A percentile compares a stretch with the other conserved stretches of the same genome.
Evolutionary conservation across 2,329 filamentous ascomycete species (phyloP).

Genomic region (Colletotrichum nymphaeae): DNA sequence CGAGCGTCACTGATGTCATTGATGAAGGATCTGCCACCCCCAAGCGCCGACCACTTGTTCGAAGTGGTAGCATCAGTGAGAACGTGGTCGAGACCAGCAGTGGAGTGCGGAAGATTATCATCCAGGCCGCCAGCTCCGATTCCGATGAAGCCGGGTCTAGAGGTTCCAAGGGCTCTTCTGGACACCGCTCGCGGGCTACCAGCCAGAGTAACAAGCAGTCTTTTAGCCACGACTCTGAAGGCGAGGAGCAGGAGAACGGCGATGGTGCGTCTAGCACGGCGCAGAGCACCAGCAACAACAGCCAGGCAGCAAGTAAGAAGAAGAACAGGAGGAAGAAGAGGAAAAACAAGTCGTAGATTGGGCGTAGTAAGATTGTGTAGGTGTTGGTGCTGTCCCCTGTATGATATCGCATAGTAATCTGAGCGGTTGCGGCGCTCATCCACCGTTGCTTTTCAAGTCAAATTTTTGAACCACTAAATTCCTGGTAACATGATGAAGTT

Average conservation of each 20-base stretch:
- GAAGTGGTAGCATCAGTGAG: conserved; percentile 38
- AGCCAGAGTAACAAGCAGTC: conserved; percentile 20
- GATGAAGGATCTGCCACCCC: conserved; percentile 30
- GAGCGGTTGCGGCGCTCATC: background rate
- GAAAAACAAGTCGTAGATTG: conserved; percentile 45
- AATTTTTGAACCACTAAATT: no score
- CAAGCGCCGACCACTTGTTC: conserved; percentile 32
- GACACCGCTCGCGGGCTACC: conserved; percentile 23
- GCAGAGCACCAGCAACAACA: conserved; percentile 21
- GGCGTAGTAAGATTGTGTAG: background rate
- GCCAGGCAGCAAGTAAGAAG: conserved; percentile 44
- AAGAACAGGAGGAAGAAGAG: conserved; percentile 53
- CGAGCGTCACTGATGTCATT: conserved; percentile 20
- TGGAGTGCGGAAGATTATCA: conserved; percentile 37
- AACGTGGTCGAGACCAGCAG: conserved; percentile 37
- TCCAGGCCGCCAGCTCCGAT: conserved; percentile 37
- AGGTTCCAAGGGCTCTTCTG: conserved; percentile 33
- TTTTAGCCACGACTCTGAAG: conserved; percentile 11
- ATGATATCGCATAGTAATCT: conserved; percentile 30
- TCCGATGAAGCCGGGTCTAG: conserved; percentile 33
- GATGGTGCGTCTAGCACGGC: conserved; percentile 25
- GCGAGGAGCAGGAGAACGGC: conserved; percentile 29
- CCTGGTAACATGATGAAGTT: background rate
- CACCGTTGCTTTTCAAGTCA: background rate
- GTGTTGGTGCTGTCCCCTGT: conserved; percentile 1